Conservation (phyloP, 352 stramenopile species). For the Globisporangium paroecandrum region DNA sequence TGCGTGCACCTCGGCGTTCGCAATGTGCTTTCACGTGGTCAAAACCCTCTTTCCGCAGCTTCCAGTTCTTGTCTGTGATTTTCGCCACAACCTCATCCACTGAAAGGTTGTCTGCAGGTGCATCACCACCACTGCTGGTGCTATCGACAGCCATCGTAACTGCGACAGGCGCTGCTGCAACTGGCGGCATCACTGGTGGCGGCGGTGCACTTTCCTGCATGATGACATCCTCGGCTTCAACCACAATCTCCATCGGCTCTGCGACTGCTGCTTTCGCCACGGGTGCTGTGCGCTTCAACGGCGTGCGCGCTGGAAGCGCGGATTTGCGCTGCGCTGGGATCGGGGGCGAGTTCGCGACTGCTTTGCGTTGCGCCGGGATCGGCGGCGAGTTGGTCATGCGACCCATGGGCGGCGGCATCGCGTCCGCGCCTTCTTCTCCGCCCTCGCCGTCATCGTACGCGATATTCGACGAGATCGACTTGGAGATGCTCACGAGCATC, state of each 20-base stretch:
- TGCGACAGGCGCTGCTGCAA: slow-evolving; percentile 13
- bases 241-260: slow-evolving; percentile 17
- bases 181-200: slow-evolving; percentile 1
- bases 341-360: slow-evolving; percentile 27
- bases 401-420: slow-evolving; percentile 16
- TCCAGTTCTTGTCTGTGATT: slow-evolving; percentile 84
- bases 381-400: slow-evolving; percentile 45
- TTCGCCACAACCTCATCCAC: slow-evolving; percentile 54
- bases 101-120: slow-evolving; percentile 19
- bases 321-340: slow-evolving; percentile 19
- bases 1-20: slow-evolving; percentile 41
- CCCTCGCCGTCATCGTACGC: slow-evolving; percentile 51
- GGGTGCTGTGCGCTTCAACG: slow-evolving; percentile 1
- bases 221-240: slow-evolving; percentile 18
- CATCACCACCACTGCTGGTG: not conserved
- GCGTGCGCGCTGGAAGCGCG: slow-evolving; percentile 5
- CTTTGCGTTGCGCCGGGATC: slow-evolving; percentile 18
- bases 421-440: slow-evolving; percentile 18
- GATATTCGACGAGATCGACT: slow-evolving; percentile 81
- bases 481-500: slow-evolving; percentile 72
- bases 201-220: slow-evolving; percentile 21
- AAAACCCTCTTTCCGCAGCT: slow-evolving; percentile 79
- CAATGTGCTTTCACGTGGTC: slow-evolving; percentile 68
- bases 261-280: not conserved
- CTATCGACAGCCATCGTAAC: slow-evolving; percentile 7